A percentile compares a stretch with the other conserved stretches of the same genome.
Conservation (phyloP, 345 rosid species). For the Dimocarpus longan region DNA sequence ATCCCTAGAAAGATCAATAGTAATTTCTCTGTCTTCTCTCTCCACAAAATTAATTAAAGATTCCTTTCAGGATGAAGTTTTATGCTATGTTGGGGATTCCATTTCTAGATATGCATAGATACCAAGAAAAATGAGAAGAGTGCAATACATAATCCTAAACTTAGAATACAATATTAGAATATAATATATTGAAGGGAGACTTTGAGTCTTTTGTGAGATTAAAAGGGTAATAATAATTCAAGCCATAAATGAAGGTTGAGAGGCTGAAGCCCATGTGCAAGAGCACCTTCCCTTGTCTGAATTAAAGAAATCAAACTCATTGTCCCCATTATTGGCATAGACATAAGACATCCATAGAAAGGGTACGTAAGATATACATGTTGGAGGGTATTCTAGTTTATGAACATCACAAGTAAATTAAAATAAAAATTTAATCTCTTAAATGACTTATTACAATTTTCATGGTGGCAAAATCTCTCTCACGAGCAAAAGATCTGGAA, state of each 20-base stretch:
- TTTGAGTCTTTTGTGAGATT: slow-evolving; percentile 7
- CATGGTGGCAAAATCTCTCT: no score
- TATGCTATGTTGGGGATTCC: no score
- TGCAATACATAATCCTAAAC: no score
- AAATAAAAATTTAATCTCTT: no score
- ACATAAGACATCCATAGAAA: neutral
- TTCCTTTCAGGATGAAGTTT: no score
- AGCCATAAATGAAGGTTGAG: slow-evolving; percentile 30
- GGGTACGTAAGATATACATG: neutral
- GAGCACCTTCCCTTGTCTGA: neutral
- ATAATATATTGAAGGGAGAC: slow-evolving; percentile 7
- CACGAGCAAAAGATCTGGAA: no score
- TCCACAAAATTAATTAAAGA: no score
- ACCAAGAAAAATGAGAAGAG: no score
- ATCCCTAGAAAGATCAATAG: no score
- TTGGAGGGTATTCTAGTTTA: neutral
- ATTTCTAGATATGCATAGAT: no score
- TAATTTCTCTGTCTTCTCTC: no score
- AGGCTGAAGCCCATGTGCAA: slow-evolving; percentile 60
- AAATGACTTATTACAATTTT: no score
- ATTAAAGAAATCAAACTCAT: slow-evolving; percentile 11
- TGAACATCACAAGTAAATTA: neutral
- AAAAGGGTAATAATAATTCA: slow-evolving; percentile 37
- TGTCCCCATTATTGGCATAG: slow-evolving; percentile 16
- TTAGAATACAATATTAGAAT: neutral